These are phyloP conservation scores for Beauveria brongniartii DNA, from an alignment of 2,329 filamentous ascomycete genomes.

Conservation along the genomic window DNA sequence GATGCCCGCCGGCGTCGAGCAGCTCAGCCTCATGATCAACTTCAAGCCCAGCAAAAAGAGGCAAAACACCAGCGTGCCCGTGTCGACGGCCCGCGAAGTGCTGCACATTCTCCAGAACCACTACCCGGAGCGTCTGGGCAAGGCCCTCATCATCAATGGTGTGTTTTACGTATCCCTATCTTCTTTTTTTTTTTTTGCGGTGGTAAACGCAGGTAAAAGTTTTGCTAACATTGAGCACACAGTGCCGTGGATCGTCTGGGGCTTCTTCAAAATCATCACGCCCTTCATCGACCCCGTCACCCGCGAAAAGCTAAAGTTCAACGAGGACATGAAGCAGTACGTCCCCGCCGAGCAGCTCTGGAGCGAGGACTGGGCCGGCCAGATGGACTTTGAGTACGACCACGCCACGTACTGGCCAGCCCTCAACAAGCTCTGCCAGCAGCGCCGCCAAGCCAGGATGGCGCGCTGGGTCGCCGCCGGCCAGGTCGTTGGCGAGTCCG, in stretches of 20 bases:
- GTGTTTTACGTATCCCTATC: constrained; percentile 20
- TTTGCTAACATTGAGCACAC: not conserved
- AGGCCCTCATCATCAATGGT: constrained; percentile 85
- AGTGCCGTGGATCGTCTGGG: constrained; percentile 87
- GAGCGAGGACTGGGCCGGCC: constrained; percentile 64
- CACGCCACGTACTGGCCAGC: constrained; percentile 86
- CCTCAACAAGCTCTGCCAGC: constrained; percentile 60
- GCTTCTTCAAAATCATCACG: constrained; percentile 93
- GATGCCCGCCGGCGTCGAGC: constrained; percentile 82
- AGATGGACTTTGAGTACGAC: constrained; percentile 85
- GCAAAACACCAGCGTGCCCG: constrained; percentile 62
- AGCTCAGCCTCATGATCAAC: constrained; percentile 78
- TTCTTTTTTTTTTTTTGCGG: not conserved
- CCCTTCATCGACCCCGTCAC: constrained; percentile 96
- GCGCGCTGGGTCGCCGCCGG: constrained; percentile 74
- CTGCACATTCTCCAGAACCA: constrained; percentile 88
- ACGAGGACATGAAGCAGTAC: constrained; percentile 78
- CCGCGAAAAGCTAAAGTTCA: constrained; percentile 93
- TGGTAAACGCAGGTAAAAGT: too few relatives aligned
- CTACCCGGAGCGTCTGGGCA: constrained; percentile 86
- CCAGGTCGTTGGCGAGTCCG: constrained; percentile 74
- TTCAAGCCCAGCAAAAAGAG: constrained; percentile 74
- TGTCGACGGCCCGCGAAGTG: constrained; percentile 74
- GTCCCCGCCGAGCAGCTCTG: constrained; percentile 78
- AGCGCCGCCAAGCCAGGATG: constrained; percentile 53